A percentile compares a stretch with the other conserved stretches of the same genome.
Evolutionary conservation across 805 yeast genomes (phyloP).

Genomic region (Peterozyma toletana): DNA sequence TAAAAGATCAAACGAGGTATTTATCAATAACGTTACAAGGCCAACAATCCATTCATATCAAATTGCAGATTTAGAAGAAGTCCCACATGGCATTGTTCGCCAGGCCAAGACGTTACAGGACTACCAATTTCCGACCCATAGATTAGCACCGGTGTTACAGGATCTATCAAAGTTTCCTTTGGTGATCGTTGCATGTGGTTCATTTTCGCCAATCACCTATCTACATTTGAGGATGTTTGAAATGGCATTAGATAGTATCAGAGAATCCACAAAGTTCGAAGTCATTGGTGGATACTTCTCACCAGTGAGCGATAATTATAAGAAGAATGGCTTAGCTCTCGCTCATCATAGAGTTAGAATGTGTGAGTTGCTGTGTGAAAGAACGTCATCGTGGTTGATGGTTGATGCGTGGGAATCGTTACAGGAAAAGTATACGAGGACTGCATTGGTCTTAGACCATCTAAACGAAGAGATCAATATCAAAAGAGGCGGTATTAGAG

Average conservation of each 20-base stretch:
- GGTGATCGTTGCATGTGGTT: constrained; percentile 95
- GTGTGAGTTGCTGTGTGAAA: constrained; percentile 97
- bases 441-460: constrained; percentile 93
- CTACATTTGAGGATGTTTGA: constrained; percentile 95
- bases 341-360: constrained; percentile 88
- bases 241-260: constrained; percentile 92
- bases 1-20: constrained; percentile 4
- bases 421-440: constrained; percentile 85
- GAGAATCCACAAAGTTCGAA: constrained; percentile 89
- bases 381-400: constrained; percentile 97
- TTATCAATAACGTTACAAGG: constrained; percentile 14
- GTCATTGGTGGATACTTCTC: constrained; percentile 95
- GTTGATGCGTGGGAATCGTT: constrained; percentile 99
- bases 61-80: constrained; percentile 93
- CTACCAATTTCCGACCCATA: constrained; percentile 82
- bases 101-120: constrained; percentile 68
- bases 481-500: constrained; percentile 76
- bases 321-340: constrained; percentile 87
- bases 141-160: constrained; percentile 61
- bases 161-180: constrained; percentile 81
- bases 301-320: constrained; percentile 90
- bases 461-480: constrained; percentile 93
- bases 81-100: constrained; percentile 87
- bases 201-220: constrained; percentile 93
- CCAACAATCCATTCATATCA: constrained; percentile 48